phyloP scores from a whole-genome alignment of 208 protist species.

The Trypanosoma melophagium region DNA sequence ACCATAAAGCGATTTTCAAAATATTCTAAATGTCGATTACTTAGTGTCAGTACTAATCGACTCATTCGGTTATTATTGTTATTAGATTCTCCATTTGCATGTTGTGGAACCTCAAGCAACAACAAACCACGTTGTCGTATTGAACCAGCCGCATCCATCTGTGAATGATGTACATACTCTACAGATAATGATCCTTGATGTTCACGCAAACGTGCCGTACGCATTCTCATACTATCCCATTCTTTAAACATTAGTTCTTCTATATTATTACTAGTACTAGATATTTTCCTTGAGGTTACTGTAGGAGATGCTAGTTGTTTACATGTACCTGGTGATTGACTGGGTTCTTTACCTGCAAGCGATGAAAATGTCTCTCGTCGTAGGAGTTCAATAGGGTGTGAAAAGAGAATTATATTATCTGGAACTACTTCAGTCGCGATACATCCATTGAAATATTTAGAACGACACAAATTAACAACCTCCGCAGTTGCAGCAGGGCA shows the following conservation, averaged over 20 bases:
- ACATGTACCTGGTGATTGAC: background rate
- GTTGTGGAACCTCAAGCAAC: constrained; percentile 35
- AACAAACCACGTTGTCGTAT: constrained; percentile 47
- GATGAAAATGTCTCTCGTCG: constrained; percentile 18
- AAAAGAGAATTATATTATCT: constrained; percentile 66
- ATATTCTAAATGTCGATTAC: constrained; percentile 49
- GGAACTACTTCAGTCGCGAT: constrained; percentile 65
- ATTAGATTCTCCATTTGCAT: background rate
- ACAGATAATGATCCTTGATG: background rate
- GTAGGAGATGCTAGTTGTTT: background rate
- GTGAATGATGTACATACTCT: constrained; percentile 11
- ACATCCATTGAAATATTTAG: constrained; percentile 64
- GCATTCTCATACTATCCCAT: constrained; percentile 23
- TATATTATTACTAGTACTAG: background rate
- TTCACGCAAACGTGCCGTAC: constrained; percentile 2
- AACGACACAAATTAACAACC: constrained; percentile 67
- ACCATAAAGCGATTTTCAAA: constrained; percentile 57
- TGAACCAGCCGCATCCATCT: constrained; percentile 9
- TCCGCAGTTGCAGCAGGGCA: constrained; percentile 55
- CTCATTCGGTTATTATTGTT: background rate
- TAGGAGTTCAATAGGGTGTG: constrained; percentile 31
- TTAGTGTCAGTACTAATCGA: constrained; percentile 61
- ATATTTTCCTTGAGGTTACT: background rate
- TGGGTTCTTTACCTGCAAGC: background rate
- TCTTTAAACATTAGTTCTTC: constrained; percentile 9